Base-by-base conservation (phyloP, 2,329 filamentous ascomycete genomes). In the Cladophialophora carrionii region DNA sequence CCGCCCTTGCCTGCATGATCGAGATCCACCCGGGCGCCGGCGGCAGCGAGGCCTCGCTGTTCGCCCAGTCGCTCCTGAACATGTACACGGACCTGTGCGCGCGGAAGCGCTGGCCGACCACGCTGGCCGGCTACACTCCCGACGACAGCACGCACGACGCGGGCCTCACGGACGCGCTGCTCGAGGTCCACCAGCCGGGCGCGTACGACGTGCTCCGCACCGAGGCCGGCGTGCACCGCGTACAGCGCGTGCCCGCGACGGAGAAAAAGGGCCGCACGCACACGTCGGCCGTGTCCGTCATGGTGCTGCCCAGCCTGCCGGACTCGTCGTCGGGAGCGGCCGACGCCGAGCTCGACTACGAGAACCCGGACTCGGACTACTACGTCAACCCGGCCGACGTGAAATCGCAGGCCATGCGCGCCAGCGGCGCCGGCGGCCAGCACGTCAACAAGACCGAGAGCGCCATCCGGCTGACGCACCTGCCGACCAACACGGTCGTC, bases 401-500 rank as follows among this genome's bases (percentile, higher is more conserved):
- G 26, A 84, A 84, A 58, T 82, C 87, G 22, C 95, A 99, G 75
- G 91, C 92, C 66, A 96, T 98, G 93, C 86, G 93, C 17, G 92
- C 95, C 0, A 83, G 91, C 53, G 95, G 95, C 65, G 94, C 95
- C 0, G 95, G 95, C 34, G 95, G 95, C 0, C 95, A 99, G 80
- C 95, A 99, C 78, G 95, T 99, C 75, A 99, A 99, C 80, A 97
- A 94, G 77, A 99, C 95, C 0, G 95, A 99, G 80, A 96, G 92
- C 32, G 95, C 95, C 3, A 91, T 99, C 67, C 89, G 95, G 9
- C 83, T 99, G 73, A 98, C 93, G 1, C 95, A 99, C 80, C 78
- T 90, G 6, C 95, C 95, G 1, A 96, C 92, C 0, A 90, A 90
- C 52, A 95, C 88, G 0, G 87, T 91, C 1, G 93, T 98, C 14